Evolutionary conservation across 805 yeast species (phyloP).

Genomic region (Candida yuanshanica): DNA sequence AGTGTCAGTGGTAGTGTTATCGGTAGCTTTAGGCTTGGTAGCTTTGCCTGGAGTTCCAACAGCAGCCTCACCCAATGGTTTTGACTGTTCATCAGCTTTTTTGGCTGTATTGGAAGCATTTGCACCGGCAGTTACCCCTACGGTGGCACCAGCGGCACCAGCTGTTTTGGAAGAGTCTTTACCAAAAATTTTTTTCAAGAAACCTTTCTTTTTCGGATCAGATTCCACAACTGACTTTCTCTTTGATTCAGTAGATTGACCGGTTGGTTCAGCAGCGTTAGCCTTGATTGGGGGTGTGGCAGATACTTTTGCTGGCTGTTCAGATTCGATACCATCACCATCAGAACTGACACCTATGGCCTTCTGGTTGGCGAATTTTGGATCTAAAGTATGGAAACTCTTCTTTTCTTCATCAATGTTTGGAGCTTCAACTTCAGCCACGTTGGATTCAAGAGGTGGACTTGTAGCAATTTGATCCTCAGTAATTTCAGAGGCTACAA

Average conservation of each 20-base stretch:
- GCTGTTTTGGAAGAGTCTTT: conserved; percentile 4
- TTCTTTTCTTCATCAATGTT: conserved; percentile 3
- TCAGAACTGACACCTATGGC: conserved; percentile 1
- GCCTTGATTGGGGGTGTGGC: conserved; percentile 2
- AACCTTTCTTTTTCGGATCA: conserved; percentile 6
- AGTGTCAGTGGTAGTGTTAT: conserved; percentile 2
- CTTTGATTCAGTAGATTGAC: neutral
- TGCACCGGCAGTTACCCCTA: conserved; percentile 1
- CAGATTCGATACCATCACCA: conserved; percentile 5
- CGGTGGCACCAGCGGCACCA: conserved; percentile 1
- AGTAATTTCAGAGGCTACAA: neutral
- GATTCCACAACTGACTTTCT: neutral
- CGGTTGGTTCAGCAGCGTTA: neutral
- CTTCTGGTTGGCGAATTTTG: conserved; percentile 14
- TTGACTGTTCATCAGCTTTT: conserved; percentile 1
- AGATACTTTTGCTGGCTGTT: conserved; percentile 4
- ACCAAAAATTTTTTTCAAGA: conserved; percentile 9
- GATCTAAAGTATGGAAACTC: conserved; percentile 16
- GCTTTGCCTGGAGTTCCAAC: neutral
- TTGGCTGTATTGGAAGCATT: neutral
- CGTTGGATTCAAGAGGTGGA: neutral
- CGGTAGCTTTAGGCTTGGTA: neutral
- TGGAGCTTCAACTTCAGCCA: conserved; percentile 1
- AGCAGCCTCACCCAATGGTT: neutral
- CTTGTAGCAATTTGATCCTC: neutral